Evolutionary conservation across 257 asterid species (phyloP), one percentile per base, ranked within the genome.

Genomic region (Solanum virginianum): DNA sequence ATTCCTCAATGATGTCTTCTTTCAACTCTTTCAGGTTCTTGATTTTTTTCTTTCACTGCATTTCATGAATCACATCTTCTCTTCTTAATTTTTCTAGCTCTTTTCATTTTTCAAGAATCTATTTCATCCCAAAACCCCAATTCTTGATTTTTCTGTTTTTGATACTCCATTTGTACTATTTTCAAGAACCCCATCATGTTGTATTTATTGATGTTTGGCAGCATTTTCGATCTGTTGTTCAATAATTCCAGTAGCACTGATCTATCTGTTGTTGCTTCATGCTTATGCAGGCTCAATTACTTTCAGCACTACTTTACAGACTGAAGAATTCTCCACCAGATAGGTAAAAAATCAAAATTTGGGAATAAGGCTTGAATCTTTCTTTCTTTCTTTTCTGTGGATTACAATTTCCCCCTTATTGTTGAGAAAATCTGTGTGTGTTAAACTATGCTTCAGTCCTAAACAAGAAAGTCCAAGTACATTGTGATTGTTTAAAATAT

Each of bases 261-360:
- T 24, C 56, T 29, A 49, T 24, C 62, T 6, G 26, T 32, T 32
- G 36, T 32, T 32, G 36, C 36, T 32, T 54, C 20, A 45, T 84
- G 87, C 49, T 88, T 83, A n/a, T 88, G 85, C 87, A 96, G 98
- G 98, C 98, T 69, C 98, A 96, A 90, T 98, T 96, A 88, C 92
- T 93, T 69, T 83, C 99, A 29, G 99, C 95, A 49, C 95, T 96
- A 49, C 86, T 90, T 49, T 90, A 95, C 89, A 92, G 90, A 89
- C 93, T 93, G 32, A 92, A 89, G 84, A 94, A 92, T 92, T 95
- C 97, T 18, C 92, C 96, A 69, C 92, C 93, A 18, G 94, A 94
- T 87, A 94, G 98, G 98, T 95, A 91, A 39, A 60, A 29, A 13
- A 41, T 11, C 20, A 4, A 22, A 32, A 39, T 56, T 41, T 60